Evolutionary conservation across 1,139 yeast genomes (phyloP), one percentile per base, ranked within the genome.

Genomic region (Sugiyamaella pinicola): DNA sequence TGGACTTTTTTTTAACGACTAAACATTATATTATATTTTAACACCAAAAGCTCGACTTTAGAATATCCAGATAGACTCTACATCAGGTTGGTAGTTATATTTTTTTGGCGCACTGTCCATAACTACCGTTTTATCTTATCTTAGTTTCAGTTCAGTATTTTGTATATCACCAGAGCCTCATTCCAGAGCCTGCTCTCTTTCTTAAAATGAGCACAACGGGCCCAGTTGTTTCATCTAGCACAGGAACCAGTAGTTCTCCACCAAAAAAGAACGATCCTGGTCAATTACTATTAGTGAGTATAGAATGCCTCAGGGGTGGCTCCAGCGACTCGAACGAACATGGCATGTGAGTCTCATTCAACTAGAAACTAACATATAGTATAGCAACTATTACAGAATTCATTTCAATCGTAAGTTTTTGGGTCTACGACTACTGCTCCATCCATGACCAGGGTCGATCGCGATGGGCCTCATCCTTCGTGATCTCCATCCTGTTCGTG

Each of bases 321-420:
- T n/a, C n/a, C n/a, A n/a, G n/a, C n/a, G n/a, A n/a, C n/a, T n/a
- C n/a, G n/a, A n/a, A n/a, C n/a, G n/a, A n/a, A n/a, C n/a, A n/a
- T n/a, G n/a, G n/a, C n/a, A n/a, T n/a, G n/a, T n/a, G 18, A 21
- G n/a, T 22, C 17, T 22, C 39, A 39, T 37, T 21, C 28, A 7
- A 22, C 21, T 47, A 10, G 10, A 37, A 26, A 18, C 44, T 41
- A 39, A 42, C 19, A 42, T 18, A 26, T 17, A 15, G 28, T 17
- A 3, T 42, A 61, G 62, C 49, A 54, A 26, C 50, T 61, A 18
- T 53, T 61, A 17, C 49, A 60, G 47, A 51, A 55, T 51, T 60
- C 64, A 17, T 61, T 61, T 40, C 58, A 53, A 29, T 44, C 57
- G 63, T 61, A 49, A 38, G 49, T n/a, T n/a, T n/a, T n/a, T n/a